These are phyloP conservation scores for Termitomyces sp. DNA, from an alignment of 768 basidiomycete species.

Conservation along the genomic window DNA sequence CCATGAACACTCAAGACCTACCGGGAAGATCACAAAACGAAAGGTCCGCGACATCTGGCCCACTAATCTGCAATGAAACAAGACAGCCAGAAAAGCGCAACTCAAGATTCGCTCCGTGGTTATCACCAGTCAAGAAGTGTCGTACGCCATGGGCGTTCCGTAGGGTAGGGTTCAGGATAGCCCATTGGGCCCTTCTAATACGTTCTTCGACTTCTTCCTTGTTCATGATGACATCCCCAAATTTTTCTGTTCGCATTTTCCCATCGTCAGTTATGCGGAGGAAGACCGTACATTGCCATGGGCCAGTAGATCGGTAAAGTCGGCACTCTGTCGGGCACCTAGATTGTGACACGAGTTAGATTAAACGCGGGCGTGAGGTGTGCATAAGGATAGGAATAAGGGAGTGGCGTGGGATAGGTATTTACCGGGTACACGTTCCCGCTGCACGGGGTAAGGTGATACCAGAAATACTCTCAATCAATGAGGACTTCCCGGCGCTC, in stretches of 20 bases:
- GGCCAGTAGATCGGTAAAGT: slow-evolving; percentile 30
- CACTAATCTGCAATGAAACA: slow-evolving; percentile 55
- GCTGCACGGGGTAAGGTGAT: slow-evolving; percentile 63
- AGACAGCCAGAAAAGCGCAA: slow-evolving; percentile 49
- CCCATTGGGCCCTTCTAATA: slow-evolving; percentile 59
- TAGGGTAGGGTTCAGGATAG: slow-evolving; percentile 54
- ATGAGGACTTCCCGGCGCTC: slow-evolving; percentile 71
- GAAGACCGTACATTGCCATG: slow-evolving; percentile 49
- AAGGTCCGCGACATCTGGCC: slow-evolving; percentile 54
- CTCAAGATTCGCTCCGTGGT: slow-evolving; percentile 21
- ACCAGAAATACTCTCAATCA: slow-evolving; percentile 74
- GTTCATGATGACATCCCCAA: slow-evolving; percentile 44
- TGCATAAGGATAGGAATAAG: neutral
- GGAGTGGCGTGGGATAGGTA: neutral
- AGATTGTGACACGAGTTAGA: neutral
- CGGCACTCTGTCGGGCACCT: slow-evolving; percentile 59
- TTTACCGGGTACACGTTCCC: slow-evolving; percentile 73
- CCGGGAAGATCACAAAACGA: slow-evolving; percentile 65
- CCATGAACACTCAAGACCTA: slow-evolving; percentile 11
- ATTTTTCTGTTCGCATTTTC: slow-evolving; percentile 30
- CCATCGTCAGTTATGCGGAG: slow-evolving; percentile 39
- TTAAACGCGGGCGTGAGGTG: neutral
- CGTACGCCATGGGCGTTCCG: slow-evolving; percentile 2
- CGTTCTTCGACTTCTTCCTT: slow-evolving; percentile 58
- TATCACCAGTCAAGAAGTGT: slow-evolving; percentile 33